A percentile compares a stretch with the other conserved stretches of the same genome.
These are phyloP conservation scores for Epithemia pelagica DNA, from an alignment of 108 stramenopile species.

Conservation along the genomic window DNA sequence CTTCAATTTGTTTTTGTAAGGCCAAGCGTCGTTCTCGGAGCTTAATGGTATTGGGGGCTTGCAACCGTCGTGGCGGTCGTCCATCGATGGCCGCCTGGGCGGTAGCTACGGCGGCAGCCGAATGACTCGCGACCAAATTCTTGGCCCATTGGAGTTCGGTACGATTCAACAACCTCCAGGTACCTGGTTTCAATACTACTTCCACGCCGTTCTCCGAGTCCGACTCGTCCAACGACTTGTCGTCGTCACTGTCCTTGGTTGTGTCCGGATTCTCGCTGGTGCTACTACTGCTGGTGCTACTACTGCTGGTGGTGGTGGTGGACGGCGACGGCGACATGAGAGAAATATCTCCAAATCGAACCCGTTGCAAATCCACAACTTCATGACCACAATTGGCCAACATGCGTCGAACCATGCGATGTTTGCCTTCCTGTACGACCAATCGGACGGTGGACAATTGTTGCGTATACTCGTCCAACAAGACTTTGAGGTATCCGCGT, in stretches of 20 bases:
- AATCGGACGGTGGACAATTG: slow-evolving; percentile 55
- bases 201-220: no score
- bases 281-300: no score
- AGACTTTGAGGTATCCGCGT: slow-evolving; percentile 34
- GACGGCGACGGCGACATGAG: not conserved
- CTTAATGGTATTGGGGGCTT: not conserved
- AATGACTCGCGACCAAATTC: not conserved
- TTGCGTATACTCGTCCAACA: slow-evolving; percentile 15
- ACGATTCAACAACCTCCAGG: not conserved
- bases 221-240: no score
- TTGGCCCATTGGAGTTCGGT: not conserved
- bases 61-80: not conserved
- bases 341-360: slow-evolving; percentile 38
- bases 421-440: slow-evolving; percentile 75
- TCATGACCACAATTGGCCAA: slow-evolving; percentile 74
- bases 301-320: no score
- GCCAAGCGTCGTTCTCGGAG: not conserved
- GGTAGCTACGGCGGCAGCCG: no score
- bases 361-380: slow-evolving; percentile 63
- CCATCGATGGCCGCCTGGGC: no score
- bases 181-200: no score
- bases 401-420: slow-evolving; percentile 82
- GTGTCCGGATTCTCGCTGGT: no score
- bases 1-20: not conserved
- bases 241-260: no score